A percentile compares a stretch with the other conserved stretches of the same genome.
Conservation (phyloP, 495 filamentous ascomycete genomes). For the Neurospora discreta region DNA sequence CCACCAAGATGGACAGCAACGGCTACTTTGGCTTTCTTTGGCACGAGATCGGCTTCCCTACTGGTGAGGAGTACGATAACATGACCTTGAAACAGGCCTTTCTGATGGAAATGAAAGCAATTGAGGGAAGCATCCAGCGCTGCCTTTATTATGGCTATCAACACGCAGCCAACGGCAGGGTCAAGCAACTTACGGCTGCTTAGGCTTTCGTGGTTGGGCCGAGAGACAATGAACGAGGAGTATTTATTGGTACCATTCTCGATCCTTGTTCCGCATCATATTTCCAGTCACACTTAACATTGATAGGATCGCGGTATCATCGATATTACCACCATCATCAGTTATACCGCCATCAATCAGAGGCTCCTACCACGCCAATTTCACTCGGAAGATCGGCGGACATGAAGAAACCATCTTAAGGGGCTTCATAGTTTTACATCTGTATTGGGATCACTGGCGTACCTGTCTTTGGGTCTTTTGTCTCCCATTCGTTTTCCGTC, state of each 20-base stretch:
- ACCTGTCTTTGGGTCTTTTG: background rate
- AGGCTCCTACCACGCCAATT: background rate
- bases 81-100: constrained; percentile 26
- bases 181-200: background rate
- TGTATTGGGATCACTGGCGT: background rate
- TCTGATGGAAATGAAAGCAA: constrained; percentile 24
- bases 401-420: background rate
- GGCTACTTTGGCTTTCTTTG: constrained; percentile 36
- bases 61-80: constrained; percentile 16
- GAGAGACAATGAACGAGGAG: background rate
- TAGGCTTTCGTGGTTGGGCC: background rate
- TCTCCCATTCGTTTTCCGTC: background rate
- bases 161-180: background rate
- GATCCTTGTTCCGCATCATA: background rate
- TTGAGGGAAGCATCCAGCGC: constrained; percentile 28
- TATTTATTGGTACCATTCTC: background rate
- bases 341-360: background rate
- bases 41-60: constrained; percentile 23
- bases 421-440: background rate
- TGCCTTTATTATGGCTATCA: constrained; percentile 5
- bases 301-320: background rate
- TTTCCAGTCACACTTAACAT: background rate
- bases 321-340: background rate
- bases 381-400: background rate
- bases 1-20: constrained; percentile 15